Percentiles rank a stretch among this genome's conserved stretches.
These are phyloP conservation scores for Colletotrichum lupini DNA, from an alignment of 2,329 filamentous ascomycete genomes.

Conservation along the genomic window DNA sequence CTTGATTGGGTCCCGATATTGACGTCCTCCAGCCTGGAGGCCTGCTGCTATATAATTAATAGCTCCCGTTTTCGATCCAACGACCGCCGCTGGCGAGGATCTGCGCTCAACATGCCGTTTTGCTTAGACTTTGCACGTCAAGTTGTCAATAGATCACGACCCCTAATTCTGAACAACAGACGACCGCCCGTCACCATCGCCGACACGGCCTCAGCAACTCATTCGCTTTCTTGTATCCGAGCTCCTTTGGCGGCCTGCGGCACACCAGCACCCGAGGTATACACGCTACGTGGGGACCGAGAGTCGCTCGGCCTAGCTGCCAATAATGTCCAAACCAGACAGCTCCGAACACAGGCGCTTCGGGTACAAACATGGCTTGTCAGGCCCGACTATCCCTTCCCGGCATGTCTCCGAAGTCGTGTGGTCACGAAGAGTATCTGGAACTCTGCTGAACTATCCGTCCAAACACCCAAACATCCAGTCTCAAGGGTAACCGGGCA, in stretches of 20 bases:
- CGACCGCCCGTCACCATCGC: conserved; percentile 13
- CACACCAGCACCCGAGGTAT: conserved; percentile 17
- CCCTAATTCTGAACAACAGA: conserved; percentile 12
- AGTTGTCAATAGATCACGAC: background rate
- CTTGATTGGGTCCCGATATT: conserved; percentile 1
- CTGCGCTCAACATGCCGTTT: background rate
- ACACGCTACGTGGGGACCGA: conserved; percentile 18
- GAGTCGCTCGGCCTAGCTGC: conserved; percentile 17
- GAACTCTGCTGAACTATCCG: conserved; percentile 25
- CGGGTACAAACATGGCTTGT: background rate
- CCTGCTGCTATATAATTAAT: conserved; percentile 1
- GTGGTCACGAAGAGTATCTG: conserved; percentile 7
- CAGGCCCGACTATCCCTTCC: background rate
- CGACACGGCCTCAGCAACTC: background rate
- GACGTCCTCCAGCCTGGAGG: background rate
- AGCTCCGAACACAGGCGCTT: background rate
- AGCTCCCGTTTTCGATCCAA: conserved; percentile 1
- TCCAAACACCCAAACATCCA: conserved; percentile 18
- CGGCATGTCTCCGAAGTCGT: conserved; percentile 15
- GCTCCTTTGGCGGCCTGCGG: conserved; percentile 10
- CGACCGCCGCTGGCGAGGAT: background rate
- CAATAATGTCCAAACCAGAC: conserved; percentile 13
- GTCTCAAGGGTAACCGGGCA: conserved; percentile 6
- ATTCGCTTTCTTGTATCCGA: conserved; percentile 3
- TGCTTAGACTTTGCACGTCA: conserved; percentile 15